Evolutionary conservation across 169 alveolate species (phyloP), one percentile per base, ranked within the genome.

Genomic region (Toxoplasma gondii): DNA sequence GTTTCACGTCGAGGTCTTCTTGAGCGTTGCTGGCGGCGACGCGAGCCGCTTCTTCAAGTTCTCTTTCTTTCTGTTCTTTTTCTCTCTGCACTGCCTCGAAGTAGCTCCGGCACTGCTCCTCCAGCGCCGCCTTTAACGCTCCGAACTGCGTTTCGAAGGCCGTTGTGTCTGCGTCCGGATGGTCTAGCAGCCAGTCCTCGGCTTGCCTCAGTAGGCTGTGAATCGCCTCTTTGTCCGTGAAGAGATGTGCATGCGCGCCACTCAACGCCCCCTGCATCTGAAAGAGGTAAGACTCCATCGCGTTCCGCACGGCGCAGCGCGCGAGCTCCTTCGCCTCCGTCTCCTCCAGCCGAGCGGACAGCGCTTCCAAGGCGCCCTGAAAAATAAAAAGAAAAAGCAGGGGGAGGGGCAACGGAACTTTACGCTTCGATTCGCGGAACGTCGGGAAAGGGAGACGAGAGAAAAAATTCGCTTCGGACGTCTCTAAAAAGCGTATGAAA

Each of bases 161-260:
- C 29, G 5, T 34, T 36, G 5, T 27, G n/a, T 41, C 64, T 31
- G 88, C 88, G 36, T 44, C 53, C n/a, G 53, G 45, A 64, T 82
- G 53, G 36, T 82, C 88, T 64, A 82, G 64, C 53, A 82, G 88
- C 88, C 88, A 82, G 88, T 82, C 45, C 64, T 82, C 88, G 45
- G 38, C 12, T 31, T 1, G 1, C 34, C 41, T 12, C 88, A 82
- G 64, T 17, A 82, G 16, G 53, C 27, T 27, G 10, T 4, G 1
- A 16, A 74, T 31, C 84, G 4, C 88, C 67, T 82, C 67, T 31
- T 41, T 31, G 17, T 38, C 64, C 24, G 10, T 0, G 4, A 82
- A 36, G 16, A 44, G 88, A 19, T 12, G 36, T 27, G 53, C 41
- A 29, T 82, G 88, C 67, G 88, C 67, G 12, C 88, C 88, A 9